phyloP scores from a whole-genome alignment of 2,329 filamentous ascomycete genomes.

The Colletotrichum tamarilloi region DNA sequence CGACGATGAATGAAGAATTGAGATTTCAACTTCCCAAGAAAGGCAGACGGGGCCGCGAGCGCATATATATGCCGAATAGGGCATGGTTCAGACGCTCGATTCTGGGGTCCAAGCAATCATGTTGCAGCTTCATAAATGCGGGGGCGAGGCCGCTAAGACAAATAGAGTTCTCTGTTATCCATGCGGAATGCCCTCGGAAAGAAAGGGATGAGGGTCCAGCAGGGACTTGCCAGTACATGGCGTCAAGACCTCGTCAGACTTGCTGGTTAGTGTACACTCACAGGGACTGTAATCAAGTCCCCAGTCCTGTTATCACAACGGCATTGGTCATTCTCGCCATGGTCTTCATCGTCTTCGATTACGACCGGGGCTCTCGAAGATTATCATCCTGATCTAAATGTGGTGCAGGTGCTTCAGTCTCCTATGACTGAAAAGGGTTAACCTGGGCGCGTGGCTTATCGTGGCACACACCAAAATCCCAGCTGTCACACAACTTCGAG shows the following conservation, averaged over 20 bases:
- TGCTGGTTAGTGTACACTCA: not conserved
- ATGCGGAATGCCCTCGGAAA: not conserved
- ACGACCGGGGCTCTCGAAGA: not conserved
- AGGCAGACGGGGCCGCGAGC: slow-evolving; percentile 12
- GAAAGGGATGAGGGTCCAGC: not conserved
- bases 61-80: slow-evolving; percentile 32
- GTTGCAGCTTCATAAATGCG: slow-evolving; percentile 7
- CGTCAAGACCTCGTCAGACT: not conserved
- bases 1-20: not conserved
- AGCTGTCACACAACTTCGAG: not conserved
- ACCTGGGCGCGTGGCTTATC: slow-evolving; percentile 6
- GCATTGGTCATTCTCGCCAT: too few relatives aligned
- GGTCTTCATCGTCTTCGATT: not conserved
- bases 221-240: too few relatives aligned
- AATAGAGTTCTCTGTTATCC: slow-evolving; percentile 1
- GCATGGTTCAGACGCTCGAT: slow-evolving; percentile 6
- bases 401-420: not conserved
- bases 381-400: not conserved
- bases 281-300: not conserved
- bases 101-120: not conserved
- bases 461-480: not conserved
- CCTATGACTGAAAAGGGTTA: not conserved
- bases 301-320: not conserved
- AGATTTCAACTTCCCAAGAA: not conserved
- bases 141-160: not conserved